Percentiles rank a stretch among this genome's conserved stretches.
Evolutionary conservation across 208 protist species (phyloP).

Genomic region (Leishmania tropica): DNA sequence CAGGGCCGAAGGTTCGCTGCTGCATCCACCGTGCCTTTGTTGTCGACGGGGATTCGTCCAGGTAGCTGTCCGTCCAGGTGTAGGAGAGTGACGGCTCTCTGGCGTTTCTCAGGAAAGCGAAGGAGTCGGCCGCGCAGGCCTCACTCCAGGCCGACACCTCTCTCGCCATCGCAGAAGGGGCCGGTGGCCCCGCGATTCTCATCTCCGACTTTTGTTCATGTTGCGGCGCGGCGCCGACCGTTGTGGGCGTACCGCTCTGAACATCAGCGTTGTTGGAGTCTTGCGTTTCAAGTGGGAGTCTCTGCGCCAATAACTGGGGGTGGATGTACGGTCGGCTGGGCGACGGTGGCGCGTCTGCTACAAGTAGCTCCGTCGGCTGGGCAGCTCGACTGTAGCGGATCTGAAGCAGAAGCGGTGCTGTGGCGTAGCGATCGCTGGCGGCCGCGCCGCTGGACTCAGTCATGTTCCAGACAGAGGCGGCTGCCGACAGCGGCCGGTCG

Average conservation of each 20-base stretch:
- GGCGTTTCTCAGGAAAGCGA: neutral
- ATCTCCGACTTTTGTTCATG: neutral
- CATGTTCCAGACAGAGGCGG: neutral
- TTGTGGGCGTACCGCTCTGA: neutral
- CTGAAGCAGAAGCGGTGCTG: conserved; percentile 12
- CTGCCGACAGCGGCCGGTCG: neutral
- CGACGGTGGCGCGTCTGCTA: conserved; percentile 16
- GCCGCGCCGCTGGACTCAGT: neutral
- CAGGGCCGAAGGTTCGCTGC: conserved; percentile 41
- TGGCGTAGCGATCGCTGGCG: conserved; percentile 6
- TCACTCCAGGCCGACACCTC: neutral
- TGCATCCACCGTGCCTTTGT: conserved; percentile 37
- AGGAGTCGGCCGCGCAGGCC: neutral
- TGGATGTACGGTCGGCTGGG: neutral
- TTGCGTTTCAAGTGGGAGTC: neutral
- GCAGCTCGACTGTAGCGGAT: neutral
- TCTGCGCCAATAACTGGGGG: neutral
- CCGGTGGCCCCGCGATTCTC: neutral
- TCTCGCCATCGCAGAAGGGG: neutral
- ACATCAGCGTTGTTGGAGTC: neutral
- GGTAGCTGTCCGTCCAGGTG: conserved; percentile 45
- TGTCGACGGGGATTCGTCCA: conserved; percentile 24
- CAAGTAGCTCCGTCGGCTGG: neutral
- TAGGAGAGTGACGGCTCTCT: conserved; percentile 30
- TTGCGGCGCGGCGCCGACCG: neutral